Conservation (phyloP, 2,329 filamentous ascomycete genomes). For the Ceratocystis colombiana region DNA sequence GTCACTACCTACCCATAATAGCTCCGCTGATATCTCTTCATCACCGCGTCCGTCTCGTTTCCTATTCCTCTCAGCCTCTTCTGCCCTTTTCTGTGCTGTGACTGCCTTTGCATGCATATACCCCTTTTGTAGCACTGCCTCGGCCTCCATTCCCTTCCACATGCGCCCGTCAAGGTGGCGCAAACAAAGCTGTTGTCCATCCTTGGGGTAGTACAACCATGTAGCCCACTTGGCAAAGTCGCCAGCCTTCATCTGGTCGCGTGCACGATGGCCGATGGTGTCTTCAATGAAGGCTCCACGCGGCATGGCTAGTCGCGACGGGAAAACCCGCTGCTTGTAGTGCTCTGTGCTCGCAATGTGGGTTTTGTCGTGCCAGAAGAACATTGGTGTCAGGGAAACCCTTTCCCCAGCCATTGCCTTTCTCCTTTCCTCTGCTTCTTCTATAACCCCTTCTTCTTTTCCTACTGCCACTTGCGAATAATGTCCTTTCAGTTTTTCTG, state of each 20-base stretch:
- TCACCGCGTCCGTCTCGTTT: background rate
- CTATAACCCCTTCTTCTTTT: background rate
- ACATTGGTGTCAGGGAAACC: slow-evolving; percentile 44
- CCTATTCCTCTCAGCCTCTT: background rate
- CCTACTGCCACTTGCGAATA: background rate
- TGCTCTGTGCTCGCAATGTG: slow-evolving; percentile 42
- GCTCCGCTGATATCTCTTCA: slow-evolving; percentile 3
- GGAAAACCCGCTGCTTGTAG: slow-evolving; percentile 43
- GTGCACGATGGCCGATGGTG: slow-evolving; percentile 44
- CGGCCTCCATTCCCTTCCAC: slow-evolving; percentile 35
- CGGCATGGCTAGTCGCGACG: slow-evolving; percentile 40
- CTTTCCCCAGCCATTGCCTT: slow-evolving; percentile 6
- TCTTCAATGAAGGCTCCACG: slow-evolving; percentile 49
- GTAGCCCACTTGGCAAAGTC: slow-evolving; percentile 44
- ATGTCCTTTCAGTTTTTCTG: slow-evolving; percentile 34
- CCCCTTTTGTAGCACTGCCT: slow-evolving; percentile 10
- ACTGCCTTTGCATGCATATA: slow-evolving; percentile 12
- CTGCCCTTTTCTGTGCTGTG: slow-evolving; percentile 13
- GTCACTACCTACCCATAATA: slow-evolving; percentile 6
- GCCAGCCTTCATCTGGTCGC: slow-evolving; percentile 48
- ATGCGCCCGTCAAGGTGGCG: slow-evolving; percentile 44
- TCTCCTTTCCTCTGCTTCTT: background rate
- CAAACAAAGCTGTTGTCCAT: slow-evolving; percentile 39
- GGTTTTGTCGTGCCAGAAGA: slow-evolving; percentile 52
- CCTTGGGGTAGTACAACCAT: slow-evolving; percentile 45